Base-by-base conservation (phyloP, 805 yeast species). In the Yarrowia deformans region DNA sequence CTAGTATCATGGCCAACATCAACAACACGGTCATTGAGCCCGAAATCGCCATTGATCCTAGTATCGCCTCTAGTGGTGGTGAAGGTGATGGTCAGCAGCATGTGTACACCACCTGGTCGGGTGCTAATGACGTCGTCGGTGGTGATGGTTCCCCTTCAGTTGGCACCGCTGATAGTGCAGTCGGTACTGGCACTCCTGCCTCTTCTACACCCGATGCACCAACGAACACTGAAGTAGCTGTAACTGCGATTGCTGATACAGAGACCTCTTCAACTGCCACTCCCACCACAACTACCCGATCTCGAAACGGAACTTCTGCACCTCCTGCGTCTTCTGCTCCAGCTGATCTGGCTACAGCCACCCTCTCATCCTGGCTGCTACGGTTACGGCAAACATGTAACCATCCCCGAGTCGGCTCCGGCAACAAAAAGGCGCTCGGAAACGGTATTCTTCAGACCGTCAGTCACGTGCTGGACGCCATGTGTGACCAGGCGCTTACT, bases 351-450 rank as follows among this genome's bases (percentile, higher is more conserved):
- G 7, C 49, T 1, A 42, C 64, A 2, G 19, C 49, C 2, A 42
- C 64, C 2, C 67, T 43, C 88, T 81, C 90, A 64, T 80, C 80
- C 12, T 91, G 97, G 95, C 79, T 94, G 8, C 81, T 83, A 7
- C 81, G 84, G 60, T 78, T 94, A 37, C 81, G 98, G 42, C 92
- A 90, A 74, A 82, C 90, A 0, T 94, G 98, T 73, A 90, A 95
- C 70, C 96, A 91, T 78, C 91, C 97, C 34, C 70, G 74, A 7
- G 70, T 74, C 67, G 79, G 80, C 35, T 61, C 68, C 1, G 75
- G 73, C 4, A 74, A 73, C 43, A 73, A 73, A 45, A 72, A 72
- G 14, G 76, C 78, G 13, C 69, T 76, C 10, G 77, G 76, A 10
- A 76, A 77, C 19, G 75, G 74, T 19, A 75, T 77, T 18, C 70